Conservation (phyloP, 139 green algal genomes). For the Raphidocelis subcapitata region DNA sequence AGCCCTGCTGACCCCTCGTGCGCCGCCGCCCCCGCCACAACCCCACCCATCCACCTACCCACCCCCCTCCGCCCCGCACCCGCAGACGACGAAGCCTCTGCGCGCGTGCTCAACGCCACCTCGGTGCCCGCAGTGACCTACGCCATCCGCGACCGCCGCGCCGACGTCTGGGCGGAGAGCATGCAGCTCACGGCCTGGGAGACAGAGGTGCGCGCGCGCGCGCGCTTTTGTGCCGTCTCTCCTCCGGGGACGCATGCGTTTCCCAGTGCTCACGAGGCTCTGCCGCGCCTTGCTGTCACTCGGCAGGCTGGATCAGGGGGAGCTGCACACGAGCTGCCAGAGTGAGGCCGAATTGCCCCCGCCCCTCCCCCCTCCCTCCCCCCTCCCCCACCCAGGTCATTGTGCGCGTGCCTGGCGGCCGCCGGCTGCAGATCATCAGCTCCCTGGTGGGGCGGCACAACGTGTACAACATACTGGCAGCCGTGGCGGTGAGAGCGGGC, state of each 20-base stretch:
- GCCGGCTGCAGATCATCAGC: conserved; percentile 71
- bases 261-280: too few species aligned
- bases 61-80: too few species aligned
- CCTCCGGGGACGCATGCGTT: too few species aligned
- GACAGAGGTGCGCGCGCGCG: conserved; percentile 52
- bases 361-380: not conserved
- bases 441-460: conserved; percentile 82
- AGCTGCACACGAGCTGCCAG: too few species aligned
- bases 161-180: conserved; percentile 72
- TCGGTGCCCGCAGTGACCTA: conserved; percentile 73
- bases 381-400: conserved; percentile 34
- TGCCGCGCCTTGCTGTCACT: too few species aligned
- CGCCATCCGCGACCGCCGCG: conserved; percentile 48
- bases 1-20: too few species aligned
- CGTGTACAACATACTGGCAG: conserved; percentile 90
- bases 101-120: conserved; percentile 1
- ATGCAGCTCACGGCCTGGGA: conserved; percentile 73
- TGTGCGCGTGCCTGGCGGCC: conserved; percentile 45
- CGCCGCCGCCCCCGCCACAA: too few species aligned
- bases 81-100: conserved; percentile 6
- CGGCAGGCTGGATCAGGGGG: too few species aligned
- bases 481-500: conserved; percentile 80
- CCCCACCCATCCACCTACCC: too few species aligned
- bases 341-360: too few species aligned
- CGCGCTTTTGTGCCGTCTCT: too few species aligned